phyloP scores from a whole-genome alignment of 495 filamentous ascomycete species.

The Xeromyces bisporus region DNA sequence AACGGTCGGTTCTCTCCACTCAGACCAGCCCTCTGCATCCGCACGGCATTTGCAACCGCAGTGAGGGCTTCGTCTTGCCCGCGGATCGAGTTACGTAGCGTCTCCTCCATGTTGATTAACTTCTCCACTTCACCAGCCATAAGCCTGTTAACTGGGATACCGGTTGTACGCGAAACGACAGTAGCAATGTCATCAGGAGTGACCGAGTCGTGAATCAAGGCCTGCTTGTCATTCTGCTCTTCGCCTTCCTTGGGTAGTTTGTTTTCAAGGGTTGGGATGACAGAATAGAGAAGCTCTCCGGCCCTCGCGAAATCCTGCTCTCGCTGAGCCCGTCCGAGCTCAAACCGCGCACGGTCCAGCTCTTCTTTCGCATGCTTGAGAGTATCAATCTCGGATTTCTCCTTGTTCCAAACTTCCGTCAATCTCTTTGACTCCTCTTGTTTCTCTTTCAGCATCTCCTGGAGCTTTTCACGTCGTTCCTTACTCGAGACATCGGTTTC shows the following conservation, averaged over 20 bases:
- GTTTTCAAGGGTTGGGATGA: constrained; percentile 62
- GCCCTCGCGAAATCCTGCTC: constrained; percentile 83
- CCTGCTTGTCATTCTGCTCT: constrained; percentile 29
- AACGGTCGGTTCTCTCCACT: constrained; percentile 81
- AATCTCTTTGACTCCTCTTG: constrained; percentile 51
- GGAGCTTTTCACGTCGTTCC: constrained; percentile 75
- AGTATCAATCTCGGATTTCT: constrained; percentile 62
- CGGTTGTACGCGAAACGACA: constrained; percentile 80
- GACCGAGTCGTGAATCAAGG: constrained; percentile 79
- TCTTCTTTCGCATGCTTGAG: constrained; percentile 76
- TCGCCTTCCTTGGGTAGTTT: constrained; percentile 63
- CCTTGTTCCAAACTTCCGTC: constrained; percentile 75
- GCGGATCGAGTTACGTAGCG: constrained; percentile 63
- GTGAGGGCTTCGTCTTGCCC: constrained; percentile 89
- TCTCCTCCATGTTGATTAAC: constrained; percentile 87
- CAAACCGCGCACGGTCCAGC: constrained; percentile 65
- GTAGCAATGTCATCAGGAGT: constrained; percentile 83
- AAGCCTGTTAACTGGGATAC: constrained; percentile 80
- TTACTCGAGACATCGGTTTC: constrained; percentile 78
- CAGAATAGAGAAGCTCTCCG: constrained; percentile 71
- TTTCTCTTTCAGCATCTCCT: constrained; percentile 53
- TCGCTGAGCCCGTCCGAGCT: constrained; percentile 75
- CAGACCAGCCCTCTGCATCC: constrained; percentile 84
- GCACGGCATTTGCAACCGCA: constrained; percentile 81
- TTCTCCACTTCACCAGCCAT: constrained; percentile 87